phyloP scores from a whole-genome alignment of 306 rosid species.

The Chamaecrista fasciculata region DNA sequence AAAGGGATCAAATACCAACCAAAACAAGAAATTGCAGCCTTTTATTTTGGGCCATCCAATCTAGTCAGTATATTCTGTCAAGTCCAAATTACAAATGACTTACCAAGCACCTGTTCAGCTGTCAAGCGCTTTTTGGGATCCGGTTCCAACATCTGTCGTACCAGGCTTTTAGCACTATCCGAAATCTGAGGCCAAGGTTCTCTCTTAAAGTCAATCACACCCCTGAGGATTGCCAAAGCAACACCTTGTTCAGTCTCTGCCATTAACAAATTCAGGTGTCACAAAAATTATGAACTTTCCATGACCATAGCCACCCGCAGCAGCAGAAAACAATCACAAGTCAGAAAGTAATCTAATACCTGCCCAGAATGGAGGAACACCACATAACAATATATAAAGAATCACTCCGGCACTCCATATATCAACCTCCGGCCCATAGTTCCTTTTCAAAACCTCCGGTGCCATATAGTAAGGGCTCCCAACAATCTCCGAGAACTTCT shows the following conservation, averaged over 20 bases:
- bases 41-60: background rate
- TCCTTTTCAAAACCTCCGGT: slow-evolving; percentile 81
- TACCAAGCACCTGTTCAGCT: slow-evolving; percentile 97
- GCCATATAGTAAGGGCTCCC: slow-evolving; percentile 97
- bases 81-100: slow-evolving; percentile 35
- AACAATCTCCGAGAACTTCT: slow-evolving; percentile 78
- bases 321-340: background rate
- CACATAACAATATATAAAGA: slow-evolving; percentile 77
- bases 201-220: slow-evolving; percentile 95
- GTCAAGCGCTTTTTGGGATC: slow-evolving; percentile 90
- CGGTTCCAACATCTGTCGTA: slow-evolving; percentile 84
- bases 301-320: background rate
- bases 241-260: slow-evolving; percentile 94
- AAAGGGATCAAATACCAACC: background rate
- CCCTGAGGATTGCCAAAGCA: slow-evolving; percentile 93
- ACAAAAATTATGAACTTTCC: slow-evolving; percentile 1
- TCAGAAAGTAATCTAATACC: slow-evolving; percentile 43
- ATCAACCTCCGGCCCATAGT: slow-evolving; percentile 84
- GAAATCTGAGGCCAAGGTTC: slow-evolving; percentile 99
- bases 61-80: slow-evolving; percentile 5
- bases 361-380: slow-evolving; percentile 96
- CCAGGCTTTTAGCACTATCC: slow-evolving; percentile 92
- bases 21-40: background rate
- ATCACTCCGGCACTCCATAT: slow-evolving; percentile 90
- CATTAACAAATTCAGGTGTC: slow-evolving; percentile 19